These are phyloP conservation scores for Colletotrichum acutatum DNA, from an alignment of 2,329 filamentous ascomycete genomes.

Conservation along the genomic window DNA sequence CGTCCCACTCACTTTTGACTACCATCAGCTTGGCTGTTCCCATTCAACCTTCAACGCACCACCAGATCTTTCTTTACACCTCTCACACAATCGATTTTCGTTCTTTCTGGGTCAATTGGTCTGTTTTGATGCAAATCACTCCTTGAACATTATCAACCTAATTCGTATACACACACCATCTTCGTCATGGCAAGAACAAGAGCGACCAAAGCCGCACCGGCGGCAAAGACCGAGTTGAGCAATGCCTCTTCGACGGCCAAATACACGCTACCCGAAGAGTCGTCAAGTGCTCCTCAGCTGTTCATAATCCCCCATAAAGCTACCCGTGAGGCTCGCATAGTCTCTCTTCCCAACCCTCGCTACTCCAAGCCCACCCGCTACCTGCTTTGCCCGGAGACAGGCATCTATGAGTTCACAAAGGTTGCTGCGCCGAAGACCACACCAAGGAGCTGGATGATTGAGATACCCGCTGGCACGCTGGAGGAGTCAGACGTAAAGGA, in stretches of 20 bases:
- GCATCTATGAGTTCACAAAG: constrained; percentile 73
- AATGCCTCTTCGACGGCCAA: constrained; percentile 44
- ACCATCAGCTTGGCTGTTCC: background rate
- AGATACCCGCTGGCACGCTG: constrained; percentile 41
- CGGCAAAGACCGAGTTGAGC: constrained; percentile 44
- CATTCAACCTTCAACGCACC: background rate
- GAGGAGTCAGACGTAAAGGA: constrained; percentile 37
- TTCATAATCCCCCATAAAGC: constrained; percentile 71
- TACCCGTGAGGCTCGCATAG: constrained; percentile 64
- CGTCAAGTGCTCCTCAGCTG: constrained; percentile 60
- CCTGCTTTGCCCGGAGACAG: constrained; percentile 69
- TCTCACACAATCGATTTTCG: no score
- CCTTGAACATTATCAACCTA: background rate
- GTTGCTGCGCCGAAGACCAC: constrained; percentile 62
- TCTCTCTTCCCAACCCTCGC: constrained; percentile 70
- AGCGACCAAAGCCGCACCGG: constrained; percentile 50
- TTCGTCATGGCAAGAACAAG: constrained; percentile 61
- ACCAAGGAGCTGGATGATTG: constrained; percentile 73
- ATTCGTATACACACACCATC: background rate
- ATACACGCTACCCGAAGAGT: constrained; percentile 53
- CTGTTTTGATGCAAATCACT: background rate
- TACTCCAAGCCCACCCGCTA: constrained; percentile 66
- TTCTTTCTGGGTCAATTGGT: background rate
- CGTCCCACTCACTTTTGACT: background rate
- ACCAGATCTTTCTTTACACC: background rate